phyloP scores from a whole-genome alignment of 768 basidiomycete genomes.

The Rubroboletus satanas region DNA sequence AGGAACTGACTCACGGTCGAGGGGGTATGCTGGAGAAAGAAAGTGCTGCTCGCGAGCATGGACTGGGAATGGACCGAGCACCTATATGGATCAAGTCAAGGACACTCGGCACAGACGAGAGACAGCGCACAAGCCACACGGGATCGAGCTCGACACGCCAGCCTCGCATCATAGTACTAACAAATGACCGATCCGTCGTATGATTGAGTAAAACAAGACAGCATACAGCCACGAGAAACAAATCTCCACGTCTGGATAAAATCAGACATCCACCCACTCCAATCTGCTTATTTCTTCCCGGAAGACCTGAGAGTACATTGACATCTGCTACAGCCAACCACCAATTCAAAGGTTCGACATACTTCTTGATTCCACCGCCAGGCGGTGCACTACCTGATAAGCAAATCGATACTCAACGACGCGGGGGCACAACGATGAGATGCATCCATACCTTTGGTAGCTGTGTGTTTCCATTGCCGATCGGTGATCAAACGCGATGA shows the following conservation, averaged over 20 bases:
- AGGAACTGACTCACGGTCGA: conserved; percentile 49
- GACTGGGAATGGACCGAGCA: conserved; percentile 80
- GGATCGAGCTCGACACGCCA: conserved; percentile 27
- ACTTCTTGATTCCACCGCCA: conserved; percentile 85
- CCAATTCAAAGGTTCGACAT: conserved; percentile 29
- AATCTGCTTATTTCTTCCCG: conserved; percentile 56
- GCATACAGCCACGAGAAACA: conserved; percentile 3
- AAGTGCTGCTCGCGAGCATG: conserved; percentile 83
- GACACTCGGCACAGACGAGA: neutral
- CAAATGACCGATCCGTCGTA: neutral
- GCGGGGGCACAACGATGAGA: conserved; percentile 4
- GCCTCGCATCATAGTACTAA: conserved; percentile 6
- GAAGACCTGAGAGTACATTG: conserved; percentile 48
- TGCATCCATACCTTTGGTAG: conserved; percentile 26
- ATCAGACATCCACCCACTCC: neutral
- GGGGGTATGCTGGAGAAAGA: conserved; percentile 72
- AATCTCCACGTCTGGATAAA: neutral
- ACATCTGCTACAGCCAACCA: conserved; percentile 2
- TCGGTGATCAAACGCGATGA: neutral
- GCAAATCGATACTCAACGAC: neutral
- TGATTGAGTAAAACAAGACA: neutral
- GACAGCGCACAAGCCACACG: conserved; percentile 27
- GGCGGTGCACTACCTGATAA: conserved; percentile 55
- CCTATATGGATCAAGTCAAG: conserved; percentile 35
- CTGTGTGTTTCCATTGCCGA: conserved; percentile 14